A percentile compares a stretch with the other conserved stretches of the same genome.
Conservation (phyloP, 306 rosid species). For the Sophora flavescens region DNA sequence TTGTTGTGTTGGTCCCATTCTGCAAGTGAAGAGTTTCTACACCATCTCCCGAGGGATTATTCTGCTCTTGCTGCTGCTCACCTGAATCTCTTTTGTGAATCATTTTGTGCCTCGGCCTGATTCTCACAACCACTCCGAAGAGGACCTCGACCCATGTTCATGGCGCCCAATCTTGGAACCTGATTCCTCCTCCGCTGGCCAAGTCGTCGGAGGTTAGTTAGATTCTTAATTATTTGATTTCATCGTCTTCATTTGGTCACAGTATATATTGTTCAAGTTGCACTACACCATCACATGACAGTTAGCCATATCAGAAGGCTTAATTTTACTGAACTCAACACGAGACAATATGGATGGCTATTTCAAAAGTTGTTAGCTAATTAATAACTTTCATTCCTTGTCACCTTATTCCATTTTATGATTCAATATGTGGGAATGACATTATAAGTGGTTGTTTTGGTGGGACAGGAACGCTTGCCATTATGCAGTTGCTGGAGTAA, state of each 20-base stretch:
- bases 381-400: constrained; percentile 27
- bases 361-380: constrained; percentile 10
- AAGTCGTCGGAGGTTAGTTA: too few species aligned
- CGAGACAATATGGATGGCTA: neutral
- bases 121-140: constrained; percentile 43
- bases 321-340: constrained; percentile 5
- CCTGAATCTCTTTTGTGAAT: constrained; percentile 39
- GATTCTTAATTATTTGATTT: constrained; percentile 9
- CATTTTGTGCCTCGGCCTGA: constrained; percentile 40
- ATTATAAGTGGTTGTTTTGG: constrained; percentile 53
- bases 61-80: constrained; percentile 42
- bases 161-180: too few species aligned
- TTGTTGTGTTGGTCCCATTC: constrained; percentile 8
- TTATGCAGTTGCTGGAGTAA: too few species aligned
- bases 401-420: constrained; percentile 63
- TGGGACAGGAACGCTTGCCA: constrained; percentile 49
- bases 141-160: too few species aligned
- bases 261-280: constrained; percentile 20
- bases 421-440: constrained; percentile 47
- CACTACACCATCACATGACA: neutral
- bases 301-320: neutral
- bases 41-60: constrained; percentile 12
- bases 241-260: constrained; percentile 14
- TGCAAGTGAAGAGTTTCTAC: constrained; percentile 16
- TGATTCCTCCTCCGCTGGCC: too few species aligned